Evolutionary conservation across 2,329 filamentous ascomycete genomes (phyloP), one percentile per base, ranked within the genome.

Genomic region (Fusarium buxicola): DNA sequence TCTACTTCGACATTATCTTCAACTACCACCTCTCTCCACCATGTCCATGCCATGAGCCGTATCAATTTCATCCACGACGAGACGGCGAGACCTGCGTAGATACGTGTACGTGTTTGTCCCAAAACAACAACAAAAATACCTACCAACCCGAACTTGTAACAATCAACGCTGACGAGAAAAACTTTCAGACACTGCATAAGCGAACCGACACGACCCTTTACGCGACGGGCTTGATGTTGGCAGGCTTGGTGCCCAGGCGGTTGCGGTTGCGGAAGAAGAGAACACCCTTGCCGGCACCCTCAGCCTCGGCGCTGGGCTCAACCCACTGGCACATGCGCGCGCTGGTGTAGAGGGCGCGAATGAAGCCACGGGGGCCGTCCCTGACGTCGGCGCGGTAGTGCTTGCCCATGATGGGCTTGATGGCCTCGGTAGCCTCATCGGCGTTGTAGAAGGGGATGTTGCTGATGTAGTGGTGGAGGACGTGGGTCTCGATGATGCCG

Each of bases 361-460:
- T 76, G 85, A 99, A 99, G 43, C 95, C 95, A 38, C 89, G 66
- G 32, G 90, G 80, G 41, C 95, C 95, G 54, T 84, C 93, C 77
- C 87, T 78, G 60, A 87, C 89, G 71, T 99, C 90, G 48, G 91
- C 82, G 66, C 94, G 92, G 84, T 99, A 99, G 85, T 99, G 95
- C 73, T 85, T 84, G 77, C 95, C 95, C 94, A 99, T 97, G 77
- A 99, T 84, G 59, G 87, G 87, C 85, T 94, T 93, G 85, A 98
- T 96, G 73, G 94, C 94, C 71, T 97, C 94, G 71, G 89, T 90
- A 55, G 94, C 94, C 82, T 97, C 94, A 70, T 97, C 93, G 74
- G 94, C 94, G 78, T 97, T 86, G 82, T 98, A 98, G 82, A 97
- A 97, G 63, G 94, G 94, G 69, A 98, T 98, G 73, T 88, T 92